Conservation (phyloP, 768 basidiomycete species). For the Pleurotus djamor region DNA sequence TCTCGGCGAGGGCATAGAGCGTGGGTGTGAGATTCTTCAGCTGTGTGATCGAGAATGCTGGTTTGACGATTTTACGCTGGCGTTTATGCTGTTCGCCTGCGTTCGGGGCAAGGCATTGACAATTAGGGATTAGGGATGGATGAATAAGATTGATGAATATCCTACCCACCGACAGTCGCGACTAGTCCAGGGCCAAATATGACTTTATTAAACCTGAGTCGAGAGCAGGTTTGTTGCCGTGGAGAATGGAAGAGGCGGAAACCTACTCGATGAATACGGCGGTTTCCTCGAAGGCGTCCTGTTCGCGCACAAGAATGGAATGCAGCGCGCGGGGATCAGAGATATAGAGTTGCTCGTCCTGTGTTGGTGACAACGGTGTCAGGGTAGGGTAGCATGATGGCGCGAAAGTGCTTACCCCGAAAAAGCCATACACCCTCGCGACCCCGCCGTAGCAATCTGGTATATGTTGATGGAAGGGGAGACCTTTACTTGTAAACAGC, state of each 20-base stretch:
- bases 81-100: conserved; percentile 41
- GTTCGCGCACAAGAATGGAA: conserved; percentile 45
- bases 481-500: conserved; percentile 39
- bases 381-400: neutral
- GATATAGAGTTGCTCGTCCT: conserved; percentile 50
- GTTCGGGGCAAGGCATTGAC: neutral
- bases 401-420: conserved; percentile 31
- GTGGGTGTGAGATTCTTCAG: conserved; percentile 41
- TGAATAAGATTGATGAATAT: neutral
- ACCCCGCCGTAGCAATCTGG: conserved; percentile 39
- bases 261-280: conserved; percentile 41
- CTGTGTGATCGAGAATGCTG: conserved; percentile 44
- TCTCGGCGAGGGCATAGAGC: conserved; percentile 42
- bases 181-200: conserved; percentile 49
- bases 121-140: too few species aligned
- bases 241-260: neutral
- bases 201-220: conserved; percentile 35
- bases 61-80: conserved; percentile 46
- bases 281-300: conserved; percentile 45
- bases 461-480: conserved; percentile 36
- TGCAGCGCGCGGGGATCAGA: conserved; percentile 48
- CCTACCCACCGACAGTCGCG: conserved; percentile 29
- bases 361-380: neutral
- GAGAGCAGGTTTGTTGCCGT: neutral
- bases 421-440: conserved; percentile 43